These are phyloP conservation scores for Pichia paraexigua DNA, from an alignment of 805 yeast genomes.

Conservation along the genomic window DNA sequence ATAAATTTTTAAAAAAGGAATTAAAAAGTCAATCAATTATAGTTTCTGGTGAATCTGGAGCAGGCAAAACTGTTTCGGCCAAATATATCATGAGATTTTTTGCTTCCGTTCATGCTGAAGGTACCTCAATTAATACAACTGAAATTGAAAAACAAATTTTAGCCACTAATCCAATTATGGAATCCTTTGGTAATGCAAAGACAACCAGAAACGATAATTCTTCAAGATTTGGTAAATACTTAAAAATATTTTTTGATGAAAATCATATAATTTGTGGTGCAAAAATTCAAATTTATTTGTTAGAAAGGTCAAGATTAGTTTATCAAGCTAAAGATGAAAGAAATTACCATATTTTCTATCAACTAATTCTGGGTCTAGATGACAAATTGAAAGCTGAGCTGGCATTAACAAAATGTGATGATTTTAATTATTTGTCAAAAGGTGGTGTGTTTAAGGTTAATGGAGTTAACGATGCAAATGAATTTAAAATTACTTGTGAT, in stretches of 20 bases:
- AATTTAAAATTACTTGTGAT: conserved; percentile 64
- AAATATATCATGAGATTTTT: conserved; percentile 96
- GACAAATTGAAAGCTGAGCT: conserved; percentile 47
- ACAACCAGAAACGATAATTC: conserved; percentile 96
- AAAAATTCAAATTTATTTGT: conserved; percentile 79
- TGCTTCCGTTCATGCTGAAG: conserved; percentile 72
- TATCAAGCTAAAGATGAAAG: conserved; percentile 84
- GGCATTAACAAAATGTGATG: conserved; percentile 54
- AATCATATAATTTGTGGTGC: conserved; percentile 85
- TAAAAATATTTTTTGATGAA: conserved; percentile 79
- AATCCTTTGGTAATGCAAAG: conserved; percentile 97
- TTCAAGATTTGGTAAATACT: conserved; percentile 92
- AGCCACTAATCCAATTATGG: conserved; percentile 96
- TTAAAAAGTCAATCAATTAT: conserved; percentile 86
- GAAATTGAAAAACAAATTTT: conserved; percentile 87
- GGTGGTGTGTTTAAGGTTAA: conserved; percentile 64
- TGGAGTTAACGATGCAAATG: conserved; percentile 75
- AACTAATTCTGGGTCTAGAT: conserved; percentile 68
- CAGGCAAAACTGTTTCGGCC: conserved; percentile 96
- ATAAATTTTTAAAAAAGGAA: conserved; percentile 83
- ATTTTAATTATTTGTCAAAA: conserved; percentile 76
- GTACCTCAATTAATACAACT: conserved; percentile 39
- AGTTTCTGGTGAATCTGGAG: conserved; percentile 98
- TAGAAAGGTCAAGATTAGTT: conserved; percentile 90
- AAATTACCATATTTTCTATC: conserved; percentile 93